Evolutionary conservation across 2,329 filamentous ascomycete genomes (phyloP).

Genomic region (Calonectria pseudoturangicola): DNA sequence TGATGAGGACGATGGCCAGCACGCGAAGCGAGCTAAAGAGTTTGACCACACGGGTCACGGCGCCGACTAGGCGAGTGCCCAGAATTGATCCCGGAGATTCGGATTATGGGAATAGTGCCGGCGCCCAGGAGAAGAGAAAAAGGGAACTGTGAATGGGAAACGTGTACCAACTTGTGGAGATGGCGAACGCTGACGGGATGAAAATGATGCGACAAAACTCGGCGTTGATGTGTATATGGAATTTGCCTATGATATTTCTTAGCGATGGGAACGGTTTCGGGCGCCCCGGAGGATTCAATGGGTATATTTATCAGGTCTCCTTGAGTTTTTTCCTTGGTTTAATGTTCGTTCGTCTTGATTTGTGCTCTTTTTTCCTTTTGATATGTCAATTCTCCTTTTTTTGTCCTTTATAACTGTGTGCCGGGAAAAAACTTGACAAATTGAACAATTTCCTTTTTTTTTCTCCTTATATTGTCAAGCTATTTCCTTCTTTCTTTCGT

Average conservation of each 20-base stretch:
- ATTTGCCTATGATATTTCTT: conserved; percentile 17
- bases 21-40: conserved; percentile 4
- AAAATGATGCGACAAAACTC: conserved; percentile 4
- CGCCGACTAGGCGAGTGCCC: background rate
- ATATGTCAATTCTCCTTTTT: too few relatives aligned
- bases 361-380: background rate
- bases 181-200: background rate
- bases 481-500: background rate
- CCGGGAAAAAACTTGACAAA: background rate
- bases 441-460: too few relatives aligned
- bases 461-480: background rate
- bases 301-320: conserved; percentile 5
- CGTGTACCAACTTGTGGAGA: background rate
- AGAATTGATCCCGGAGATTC: too few relatives aligned
- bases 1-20: background rate
- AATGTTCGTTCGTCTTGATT: background rate
- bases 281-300: background rate
- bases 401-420: background rate
- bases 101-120: too few relatives aligned
- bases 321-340: background rate
- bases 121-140: too few relatives aligned
- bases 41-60: background rate
- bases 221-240: conserved; percentile 15
- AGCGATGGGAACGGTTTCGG: conserved; percentile 15
- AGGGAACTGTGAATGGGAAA: too few relatives aligned